These are phyloP conservation scores for Apiospora phragmitis DNA, from an alignment of 2,329 filamentous ascomycete genomes.

Conservation along the genomic window DNA sequence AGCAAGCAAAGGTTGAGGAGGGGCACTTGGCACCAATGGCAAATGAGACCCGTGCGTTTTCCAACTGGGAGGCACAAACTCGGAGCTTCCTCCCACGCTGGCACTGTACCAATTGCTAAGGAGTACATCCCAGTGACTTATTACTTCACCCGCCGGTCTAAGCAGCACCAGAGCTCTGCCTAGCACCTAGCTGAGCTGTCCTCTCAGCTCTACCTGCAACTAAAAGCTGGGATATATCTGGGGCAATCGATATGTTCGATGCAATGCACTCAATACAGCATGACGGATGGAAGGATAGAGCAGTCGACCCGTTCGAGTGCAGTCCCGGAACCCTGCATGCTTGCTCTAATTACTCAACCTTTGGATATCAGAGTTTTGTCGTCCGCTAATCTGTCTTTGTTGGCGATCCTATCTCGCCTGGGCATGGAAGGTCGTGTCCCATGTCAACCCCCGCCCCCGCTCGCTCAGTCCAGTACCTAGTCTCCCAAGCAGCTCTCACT, in stretches of 20 bases:
- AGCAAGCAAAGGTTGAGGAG: constrained; percentile 9
- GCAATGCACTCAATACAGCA: too few species aligned
- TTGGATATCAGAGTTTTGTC: constrained; percentile 1
- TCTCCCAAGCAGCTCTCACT: background rate
- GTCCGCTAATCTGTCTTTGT: background rate
- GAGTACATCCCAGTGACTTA: background rate
- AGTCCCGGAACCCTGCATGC: background rate
- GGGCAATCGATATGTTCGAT: background rate
- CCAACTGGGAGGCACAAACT: background rate
- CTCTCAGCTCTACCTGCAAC: background rate
- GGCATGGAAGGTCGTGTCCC: background rate
- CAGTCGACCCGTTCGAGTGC: too few species aligned
- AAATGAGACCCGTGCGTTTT: too few species aligned
- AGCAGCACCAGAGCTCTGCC: background rate
- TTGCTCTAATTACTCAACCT: background rate
- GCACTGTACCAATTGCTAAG: constrained; percentile 9
- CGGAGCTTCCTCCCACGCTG: background rate
- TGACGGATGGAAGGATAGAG: too few species aligned
- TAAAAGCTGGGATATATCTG: background rate
- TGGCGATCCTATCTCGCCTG: background rate
- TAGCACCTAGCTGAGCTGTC: background rate
- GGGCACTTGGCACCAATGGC: background rate
- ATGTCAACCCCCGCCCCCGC: background rate
- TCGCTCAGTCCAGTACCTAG: background rate
- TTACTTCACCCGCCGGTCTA: background rate